Percentiles rank a stretch among this genome's conserved stretches.
phyloP scores from a whole-genome alignment of 768 basidiomycete species.

The Porphyrellus cyaneotinctus region DNA sequence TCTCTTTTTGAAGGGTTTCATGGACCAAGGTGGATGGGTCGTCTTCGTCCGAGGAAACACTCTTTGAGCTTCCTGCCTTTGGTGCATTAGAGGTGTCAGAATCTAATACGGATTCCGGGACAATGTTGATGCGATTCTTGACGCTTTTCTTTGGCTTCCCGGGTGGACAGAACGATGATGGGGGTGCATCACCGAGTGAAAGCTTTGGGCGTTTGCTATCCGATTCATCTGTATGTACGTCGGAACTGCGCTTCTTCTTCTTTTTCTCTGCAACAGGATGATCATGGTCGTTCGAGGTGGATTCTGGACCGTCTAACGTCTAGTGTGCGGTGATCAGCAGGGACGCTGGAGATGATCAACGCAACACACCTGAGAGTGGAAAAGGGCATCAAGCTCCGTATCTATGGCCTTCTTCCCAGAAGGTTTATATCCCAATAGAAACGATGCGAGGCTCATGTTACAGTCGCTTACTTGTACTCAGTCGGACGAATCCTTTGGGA shows the following conservation, averaged over 20 bases:
- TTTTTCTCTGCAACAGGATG: neutral
- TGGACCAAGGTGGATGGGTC: constrained; percentile 49
- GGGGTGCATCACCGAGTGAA: constrained; percentile 6
- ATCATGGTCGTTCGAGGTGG: constrained; percentile 2
- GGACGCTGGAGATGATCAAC: neutral
- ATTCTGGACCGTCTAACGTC: constrained; percentile 6
- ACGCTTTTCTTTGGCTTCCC: constrained; percentile 14
- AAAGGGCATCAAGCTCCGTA: constrained; percentile 59
- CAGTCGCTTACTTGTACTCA: too few relatives aligned
- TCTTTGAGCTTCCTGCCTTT: neutral
- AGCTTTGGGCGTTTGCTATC: constrained; percentile 18
- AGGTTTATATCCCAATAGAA: constrained; percentile 39
- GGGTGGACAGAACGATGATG: constrained; percentile 18
- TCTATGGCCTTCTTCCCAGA: constrained; percentile 46
- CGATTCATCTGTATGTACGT: constrained; percentile 13
- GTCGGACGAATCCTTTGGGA: too few relatives aligned
- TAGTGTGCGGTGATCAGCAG: constrained; percentile 5
- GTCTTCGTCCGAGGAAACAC: constrained; percentile 19
- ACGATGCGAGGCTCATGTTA: constrained; percentile 53
- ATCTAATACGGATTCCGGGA: neutral
- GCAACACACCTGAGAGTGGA: constrained; percentile 49
- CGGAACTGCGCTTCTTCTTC: constrained; percentile 14
- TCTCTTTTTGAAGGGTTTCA: constrained; percentile 45
- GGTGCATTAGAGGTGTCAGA: neutral
- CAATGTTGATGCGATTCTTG: constrained; percentile 4